These are phyloP conservation scores for Barnettozyma vustinii DNA, from an alignment of 805 yeast species.

Conservation along the genomic window DNA sequence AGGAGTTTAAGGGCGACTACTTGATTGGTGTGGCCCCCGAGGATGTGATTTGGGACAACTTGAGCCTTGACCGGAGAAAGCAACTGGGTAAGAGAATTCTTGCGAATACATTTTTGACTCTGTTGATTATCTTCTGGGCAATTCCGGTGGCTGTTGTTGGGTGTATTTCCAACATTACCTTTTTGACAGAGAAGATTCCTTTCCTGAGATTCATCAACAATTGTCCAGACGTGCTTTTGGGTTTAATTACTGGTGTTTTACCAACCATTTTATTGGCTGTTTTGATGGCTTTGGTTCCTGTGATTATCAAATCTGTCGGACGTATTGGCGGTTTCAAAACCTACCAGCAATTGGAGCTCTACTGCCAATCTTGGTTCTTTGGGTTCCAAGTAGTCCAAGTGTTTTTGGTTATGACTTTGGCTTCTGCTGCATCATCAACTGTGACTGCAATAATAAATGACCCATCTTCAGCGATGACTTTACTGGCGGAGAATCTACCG, in stretches of 20 bases:
- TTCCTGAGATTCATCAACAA: slow-evolving; percentile 74
- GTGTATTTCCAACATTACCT: slow-evolving; percentile 80
- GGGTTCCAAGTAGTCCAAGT: slow-evolving; percentile 90
- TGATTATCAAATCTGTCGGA: slow-evolving; percentile 74
- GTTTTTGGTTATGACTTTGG: slow-evolving; percentile 74
- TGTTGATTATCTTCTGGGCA: slow-evolving; percentile 84
- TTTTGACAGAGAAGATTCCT: slow-evolving; percentile 61
- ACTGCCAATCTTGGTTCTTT: slow-evolving; percentile 84
- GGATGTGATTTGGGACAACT: slow-evolving; percentile 80
- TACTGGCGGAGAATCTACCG: slow-evolving; percentile 76
- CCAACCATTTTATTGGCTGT: slow-evolving; percentile 80
- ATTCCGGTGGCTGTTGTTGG: slow-evolving; percentile 98
- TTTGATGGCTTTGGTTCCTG: slow-evolving; percentile 83
- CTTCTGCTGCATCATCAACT: slow-evolving; percentile 78
- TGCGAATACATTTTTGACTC: slow-evolving; percentile 60
- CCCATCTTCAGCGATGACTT: slow-evolving; percentile 66
- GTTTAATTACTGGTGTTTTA: slow-evolving; percentile 80
- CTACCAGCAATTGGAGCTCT: slow-evolving; percentile 64
- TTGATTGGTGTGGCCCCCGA: slow-evolving; percentile 68
- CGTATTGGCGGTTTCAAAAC: slow-evolving; percentile 68
- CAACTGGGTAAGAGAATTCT: slow-evolving; percentile 51
- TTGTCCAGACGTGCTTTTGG: slow-evolving; percentile 65
- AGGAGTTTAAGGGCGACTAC: slow-evolving; percentile 34
- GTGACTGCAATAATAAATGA: slow-evolving; percentile 60
- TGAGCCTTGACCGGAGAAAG: slow-evolving; percentile 49